Evolutionary conservation across 306 rosid species (phyloP).

Genomic region (Cicer arietinum): DNA sequence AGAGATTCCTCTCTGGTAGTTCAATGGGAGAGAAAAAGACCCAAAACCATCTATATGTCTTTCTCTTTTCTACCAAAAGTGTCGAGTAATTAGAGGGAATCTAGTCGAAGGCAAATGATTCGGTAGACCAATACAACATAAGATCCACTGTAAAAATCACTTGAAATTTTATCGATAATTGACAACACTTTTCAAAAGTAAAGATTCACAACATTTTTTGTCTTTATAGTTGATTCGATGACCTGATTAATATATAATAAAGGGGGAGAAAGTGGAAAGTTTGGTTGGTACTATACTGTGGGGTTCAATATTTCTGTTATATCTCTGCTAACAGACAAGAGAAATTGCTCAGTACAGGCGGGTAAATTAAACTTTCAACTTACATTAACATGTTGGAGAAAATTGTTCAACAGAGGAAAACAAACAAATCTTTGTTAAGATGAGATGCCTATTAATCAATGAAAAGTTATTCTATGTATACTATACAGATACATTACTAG

Average conservation of each 20-base stretch:
- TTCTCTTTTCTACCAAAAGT: too few relatives aligned
- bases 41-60: too few relatives aligned
- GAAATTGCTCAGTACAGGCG: background rate
- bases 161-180: too few relatives aligned
- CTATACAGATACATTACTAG: slow-evolving; percentile 12
- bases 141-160: too few relatives aligned
- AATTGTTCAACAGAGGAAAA: slow-evolving; percentile 4
- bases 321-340: background rate
- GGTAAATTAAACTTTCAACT: background rate
- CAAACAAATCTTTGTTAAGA: background rate
- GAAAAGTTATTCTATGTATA: slow-evolving; percentile 6
- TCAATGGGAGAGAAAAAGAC: too few relatives aligned
- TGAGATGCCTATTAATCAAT: slow-evolving; percentile 4
- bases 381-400: background rate
- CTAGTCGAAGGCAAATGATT: too few relatives aligned
- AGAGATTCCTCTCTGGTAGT: too few relatives aligned
- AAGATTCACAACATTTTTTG: too few relatives aligned
- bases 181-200: too few relatives aligned
- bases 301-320: background rate
- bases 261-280: background rate
- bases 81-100: too few relatives aligned
- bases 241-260: background rate
- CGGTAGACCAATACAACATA: too few relatives aligned
- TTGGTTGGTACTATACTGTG: background rate
- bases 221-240: too few relatives aligned